phyloP scores from a whole-genome alignment of 768 basidiomycete genomes.

The Lactarius evosmus region DNA sequence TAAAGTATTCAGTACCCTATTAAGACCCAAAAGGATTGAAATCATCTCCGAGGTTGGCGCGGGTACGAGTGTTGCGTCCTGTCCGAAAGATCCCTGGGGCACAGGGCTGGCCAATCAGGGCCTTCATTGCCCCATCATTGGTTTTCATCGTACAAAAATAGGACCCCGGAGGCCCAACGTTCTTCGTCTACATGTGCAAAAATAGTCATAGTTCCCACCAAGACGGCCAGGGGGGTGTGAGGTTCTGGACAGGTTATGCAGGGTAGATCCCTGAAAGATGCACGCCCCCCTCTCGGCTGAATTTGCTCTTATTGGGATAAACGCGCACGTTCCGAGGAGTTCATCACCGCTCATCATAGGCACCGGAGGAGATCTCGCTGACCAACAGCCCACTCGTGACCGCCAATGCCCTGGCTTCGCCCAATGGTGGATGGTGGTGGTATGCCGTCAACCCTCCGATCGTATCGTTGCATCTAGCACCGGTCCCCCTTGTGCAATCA shows the following conservation, averaged over 20 bases:
- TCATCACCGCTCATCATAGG: slow-evolving; percentile 24
- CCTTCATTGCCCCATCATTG: neutral
- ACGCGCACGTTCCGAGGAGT: neutral
- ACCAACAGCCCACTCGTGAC: neutral
- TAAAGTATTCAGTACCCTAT: slow-evolving; percentile 12
- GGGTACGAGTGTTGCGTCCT: neutral
- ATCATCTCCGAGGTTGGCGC: slow-evolving; percentile 10
- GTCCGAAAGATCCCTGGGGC: neutral
- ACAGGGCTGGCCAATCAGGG: neutral
- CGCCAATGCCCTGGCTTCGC: slow-evolving; percentile 6
- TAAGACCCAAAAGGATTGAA: slow-evolving; percentile 1
- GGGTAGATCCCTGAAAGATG: neutral
- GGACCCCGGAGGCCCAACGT: neutral
- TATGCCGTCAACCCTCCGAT: slow-evolving; percentile 18
- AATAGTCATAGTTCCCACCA: neutral
- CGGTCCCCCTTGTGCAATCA: slow-evolving; percentile 4
- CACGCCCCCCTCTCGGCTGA: neutral
- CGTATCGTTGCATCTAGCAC: neutral
- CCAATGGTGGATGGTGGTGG: neutral
- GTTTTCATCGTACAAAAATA: neutral
- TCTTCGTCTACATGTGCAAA: neutral
- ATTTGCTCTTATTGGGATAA: neutral
- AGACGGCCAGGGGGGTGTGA: neutral
- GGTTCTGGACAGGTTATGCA: neutral
- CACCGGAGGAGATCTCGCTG: slow-evolving; percentile 6